Percentiles rank a stretch among this genome's conserved stretches.
Evolutionary conservation across 2,329 filamentous ascomycete species (phyloP).

Genomic region (Cryphonectria nitschkei): DNA sequence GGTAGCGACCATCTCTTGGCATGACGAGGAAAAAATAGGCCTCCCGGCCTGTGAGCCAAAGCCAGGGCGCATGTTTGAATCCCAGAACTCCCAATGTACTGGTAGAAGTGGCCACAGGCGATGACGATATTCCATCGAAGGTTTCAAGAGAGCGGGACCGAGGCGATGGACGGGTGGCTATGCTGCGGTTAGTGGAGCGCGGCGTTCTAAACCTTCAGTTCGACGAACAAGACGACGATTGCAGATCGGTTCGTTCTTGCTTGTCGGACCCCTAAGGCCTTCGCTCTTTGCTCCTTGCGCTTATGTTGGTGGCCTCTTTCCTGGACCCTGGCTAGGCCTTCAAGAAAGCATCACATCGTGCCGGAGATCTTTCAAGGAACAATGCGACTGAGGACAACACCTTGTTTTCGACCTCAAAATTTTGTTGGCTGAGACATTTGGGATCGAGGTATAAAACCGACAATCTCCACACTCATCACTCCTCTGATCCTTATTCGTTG

Average conservation of each 20-base stretch:
- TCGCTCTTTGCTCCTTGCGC: not conserved
- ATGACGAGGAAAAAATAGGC: not conserved
- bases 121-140: not conserved
- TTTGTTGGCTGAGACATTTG: not conserved
- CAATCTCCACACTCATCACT: not conserved
- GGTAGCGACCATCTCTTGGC: not conserved
- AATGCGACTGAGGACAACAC: not conserved
- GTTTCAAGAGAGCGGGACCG: not conserved
- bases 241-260: not conserved
- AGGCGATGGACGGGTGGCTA: not conserved
- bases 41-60: not conserved
- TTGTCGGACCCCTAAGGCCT: no score
- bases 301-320: not conserved
- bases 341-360: not conserved
- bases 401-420: not conserved
- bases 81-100: not conserved
- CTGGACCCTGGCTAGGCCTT: not conserved
- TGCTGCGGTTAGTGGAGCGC: slow-evolving; percentile 1
- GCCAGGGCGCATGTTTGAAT: not conserved
- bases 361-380: not conserved
- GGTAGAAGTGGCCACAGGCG: not conserved
- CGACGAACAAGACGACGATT: not conserved
- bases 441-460: not conserved
- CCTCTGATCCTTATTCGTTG: not conserved
- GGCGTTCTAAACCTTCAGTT: not conserved